Conservation (phyloP, 2,329 filamentous ascomycete species). For the Sporothrix pallida region DNA sequence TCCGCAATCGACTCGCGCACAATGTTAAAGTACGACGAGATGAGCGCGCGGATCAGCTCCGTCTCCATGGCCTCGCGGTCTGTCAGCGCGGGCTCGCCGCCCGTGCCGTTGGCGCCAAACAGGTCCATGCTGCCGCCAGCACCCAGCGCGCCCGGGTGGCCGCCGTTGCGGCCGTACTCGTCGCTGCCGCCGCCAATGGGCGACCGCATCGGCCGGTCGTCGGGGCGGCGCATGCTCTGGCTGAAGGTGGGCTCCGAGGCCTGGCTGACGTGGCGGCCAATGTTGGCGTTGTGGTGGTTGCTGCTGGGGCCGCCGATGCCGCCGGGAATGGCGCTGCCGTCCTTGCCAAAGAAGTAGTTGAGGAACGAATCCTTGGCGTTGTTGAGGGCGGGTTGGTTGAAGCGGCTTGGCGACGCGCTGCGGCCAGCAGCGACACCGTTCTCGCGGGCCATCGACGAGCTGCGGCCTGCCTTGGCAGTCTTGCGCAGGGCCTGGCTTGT, state of each 20-base stretch:
- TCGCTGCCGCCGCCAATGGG: constrained; percentile 44
- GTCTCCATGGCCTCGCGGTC: constrained; percentile 97
- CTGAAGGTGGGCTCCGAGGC: constrained; percentile 79
- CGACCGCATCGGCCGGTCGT: constrained; percentile 63
- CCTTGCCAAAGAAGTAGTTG: constrained; percentile 99
- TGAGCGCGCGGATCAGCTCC: constrained; percentile 92
- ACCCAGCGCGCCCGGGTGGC: constrained; percentile 27
- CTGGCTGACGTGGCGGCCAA: constrained; percentile 74
- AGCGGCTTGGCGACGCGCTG: constrained; percentile 66
- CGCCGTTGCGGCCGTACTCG: constrained; percentile 21
- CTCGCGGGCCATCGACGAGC: constrained; percentile 79
- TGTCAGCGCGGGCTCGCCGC: constrained; percentile 82
- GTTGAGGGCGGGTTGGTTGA: constrained; percentile 65
- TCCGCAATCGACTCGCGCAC: constrained; percentile 98
- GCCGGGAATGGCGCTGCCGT: constrained; percentile 56
- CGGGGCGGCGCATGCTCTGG: constrained; percentile 78
- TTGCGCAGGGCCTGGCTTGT: constrained; percentile 64
- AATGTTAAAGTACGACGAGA: constrained; percentile 99
- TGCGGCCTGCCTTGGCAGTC: constrained; percentile 67
- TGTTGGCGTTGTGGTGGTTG: constrained; percentile 48
- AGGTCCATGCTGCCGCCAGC: constrained; percentile 34
- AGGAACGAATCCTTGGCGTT: constrained; percentile 86
- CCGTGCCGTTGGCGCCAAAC: constrained; percentile 52
- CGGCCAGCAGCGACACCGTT: constrained; percentile 52
- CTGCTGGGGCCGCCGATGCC: not conserved